Evolutionary conservation across 1,284 basidiomycete species (phyloP), one percentile per base, ranked within the genome.

Genomic region (Puccinia polysora): DNA sequence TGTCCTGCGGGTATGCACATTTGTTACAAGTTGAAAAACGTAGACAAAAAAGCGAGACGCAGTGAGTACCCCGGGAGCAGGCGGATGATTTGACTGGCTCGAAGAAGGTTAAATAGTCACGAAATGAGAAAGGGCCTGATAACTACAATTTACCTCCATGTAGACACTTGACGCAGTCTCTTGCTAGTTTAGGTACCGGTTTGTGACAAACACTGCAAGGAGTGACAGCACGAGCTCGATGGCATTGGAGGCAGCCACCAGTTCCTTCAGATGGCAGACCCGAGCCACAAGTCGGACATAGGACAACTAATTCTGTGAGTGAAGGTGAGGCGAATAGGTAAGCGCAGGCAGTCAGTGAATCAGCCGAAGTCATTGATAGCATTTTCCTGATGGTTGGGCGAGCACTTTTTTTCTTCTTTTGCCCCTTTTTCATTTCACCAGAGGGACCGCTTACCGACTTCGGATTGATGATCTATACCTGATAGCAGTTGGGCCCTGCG

Each of bases 121-220:
- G 28, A 65, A 34, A 4, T 12, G 50, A 53, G 14, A 23, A 23
- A 30, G 23, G 20, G 36, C 32, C 12, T 3, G 36, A 14, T 15
- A 20, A 8, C 20, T 18, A 20, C 1, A 4, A n/a, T 38, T 60
- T 50, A 69, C 65, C 68, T 28, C 68, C 68, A 62, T 70, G 68
- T 18, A 70, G 43, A 62, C 68, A 70, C 25, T 50, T 43, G 23
- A 62, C 28, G 40, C 68, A 70, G 36, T 70, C 58, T 34, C 49
- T 36, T 10, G 68, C 68, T n/a, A 70, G 32, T 4, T 36, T 60
- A 8, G 18, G 28, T 15, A 70, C 68, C 15, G 47, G 43, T 40
- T 25, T 30, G 43, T 70, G 68, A 52, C 68, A 70, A 60, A 70
- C 47, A 8, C 38, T 30, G 62, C 68, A 70, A n/a, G 45, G n/a